Evolutionary conservation across 1,139 yeast species (phyloP).

Genomic region (Suhomyces bolitotheri): DNA sequence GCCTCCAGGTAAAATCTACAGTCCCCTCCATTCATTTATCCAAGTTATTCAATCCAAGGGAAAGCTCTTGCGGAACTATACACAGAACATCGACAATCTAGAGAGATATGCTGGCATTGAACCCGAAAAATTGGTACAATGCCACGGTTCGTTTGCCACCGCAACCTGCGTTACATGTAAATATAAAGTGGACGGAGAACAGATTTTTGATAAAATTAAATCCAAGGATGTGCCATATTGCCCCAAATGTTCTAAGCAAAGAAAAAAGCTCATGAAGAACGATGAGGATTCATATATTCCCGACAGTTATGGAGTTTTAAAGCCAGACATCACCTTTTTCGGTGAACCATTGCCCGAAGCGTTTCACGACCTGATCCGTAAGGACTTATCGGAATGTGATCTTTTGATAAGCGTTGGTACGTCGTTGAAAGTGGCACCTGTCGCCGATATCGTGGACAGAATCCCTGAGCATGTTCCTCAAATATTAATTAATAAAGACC

Average conservation of each 20-base stretch:
- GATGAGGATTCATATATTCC: conserved; percentile 31
- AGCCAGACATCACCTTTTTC: conserved; percentile 94
- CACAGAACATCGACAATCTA: conserved; percentile 92
- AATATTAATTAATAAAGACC: conserved; percentile 76
- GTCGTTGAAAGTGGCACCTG: conserved; percentile 93
- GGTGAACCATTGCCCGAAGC: conserved; percentile 82
- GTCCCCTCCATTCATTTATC: conserved; percentile 88
- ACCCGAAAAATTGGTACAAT: conserved; percentile 75
- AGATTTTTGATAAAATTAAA: conserved; percentile 62
- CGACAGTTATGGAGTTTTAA: conserved; percentile 77
- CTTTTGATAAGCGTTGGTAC: conserved; percentile 87
- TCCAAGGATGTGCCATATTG: conserved; percentile 68
- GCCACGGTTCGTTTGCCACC: conserved; percentile 94
- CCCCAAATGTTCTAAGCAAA: conserved; percentile 52
- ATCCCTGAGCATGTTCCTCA: conserved; percentile 77
- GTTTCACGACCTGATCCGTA: conserved; percentile 62
- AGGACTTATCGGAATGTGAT: conserved; percentile 66
- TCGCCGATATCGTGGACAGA: conserved; percentile 70
- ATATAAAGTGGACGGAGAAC: conserved; percentile 65
- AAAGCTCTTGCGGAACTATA: conserved; percentile 81
- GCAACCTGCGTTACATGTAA: conserved; percentile 88
- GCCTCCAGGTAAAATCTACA: conserved; percentile 72
- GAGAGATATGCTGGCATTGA: conserved; percentile 82
- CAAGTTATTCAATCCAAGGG: conserved; percentile 72
- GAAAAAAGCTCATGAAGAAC: conserved; percentile 41